phyloP scores from a whole-genome alignment of 768 basidiomycete species.

The Pleurotus cornucopiae region DNA sequence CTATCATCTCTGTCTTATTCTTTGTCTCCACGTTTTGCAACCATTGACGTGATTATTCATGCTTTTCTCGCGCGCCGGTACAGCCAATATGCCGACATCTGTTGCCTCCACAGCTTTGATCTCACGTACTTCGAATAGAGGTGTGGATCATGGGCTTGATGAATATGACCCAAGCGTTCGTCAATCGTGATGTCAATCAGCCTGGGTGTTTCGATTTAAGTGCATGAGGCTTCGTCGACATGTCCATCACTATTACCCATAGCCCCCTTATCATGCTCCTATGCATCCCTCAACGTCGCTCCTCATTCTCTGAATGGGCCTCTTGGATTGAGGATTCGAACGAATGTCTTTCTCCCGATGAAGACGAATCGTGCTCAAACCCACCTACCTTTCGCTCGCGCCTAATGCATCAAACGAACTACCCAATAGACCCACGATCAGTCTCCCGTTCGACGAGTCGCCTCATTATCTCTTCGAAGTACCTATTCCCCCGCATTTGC shows the following conservation, averaged over 20 bases:
- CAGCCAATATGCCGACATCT: no score
- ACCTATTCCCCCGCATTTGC: neutral
- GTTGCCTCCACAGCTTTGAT: no score
- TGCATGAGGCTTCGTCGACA: neutral
- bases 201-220: neutral
- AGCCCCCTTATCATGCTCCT: neutral
- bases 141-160: no score
- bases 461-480: neutral
- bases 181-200: neutral
- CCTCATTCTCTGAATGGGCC: neutral
- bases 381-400: neutral
- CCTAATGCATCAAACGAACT: neutral
- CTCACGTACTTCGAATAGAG: no score
- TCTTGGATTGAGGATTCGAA: neutral
- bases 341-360: neutral
- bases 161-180: neutral
- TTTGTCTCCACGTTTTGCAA: no score
- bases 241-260: neutral
- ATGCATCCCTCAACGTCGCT: neutral
- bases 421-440: neutral
- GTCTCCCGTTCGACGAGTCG: neutral
- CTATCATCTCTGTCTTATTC: no score
- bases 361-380: neutral
- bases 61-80: no score
- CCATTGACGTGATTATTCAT: no score